Conservation (phyloP, 2,329 filamentous ascomycete genomes). For the Podosphaera fusca region DNA sequence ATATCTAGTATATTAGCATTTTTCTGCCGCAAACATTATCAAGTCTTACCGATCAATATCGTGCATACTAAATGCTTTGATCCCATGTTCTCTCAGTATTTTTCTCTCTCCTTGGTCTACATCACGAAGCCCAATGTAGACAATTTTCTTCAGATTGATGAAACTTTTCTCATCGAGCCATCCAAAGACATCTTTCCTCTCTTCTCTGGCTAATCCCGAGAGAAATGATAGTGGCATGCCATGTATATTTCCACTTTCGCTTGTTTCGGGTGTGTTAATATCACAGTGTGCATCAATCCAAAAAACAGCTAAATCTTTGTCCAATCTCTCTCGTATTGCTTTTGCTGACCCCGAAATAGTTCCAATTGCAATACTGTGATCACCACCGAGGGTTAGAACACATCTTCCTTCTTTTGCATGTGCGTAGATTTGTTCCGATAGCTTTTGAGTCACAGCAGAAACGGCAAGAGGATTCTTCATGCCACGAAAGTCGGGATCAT, state of each 20-base stretch:
- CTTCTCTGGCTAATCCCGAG: slow-evolving; percentile 59
- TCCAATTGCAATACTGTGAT: slow-evolving; percentile 91
- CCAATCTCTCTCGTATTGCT: slow-evolving; percentile 63
- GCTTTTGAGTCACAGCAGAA: slow-evolving; percentile 58
- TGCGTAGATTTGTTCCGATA: slow-evolving; percentile 67
- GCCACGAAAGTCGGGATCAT: slow-evolving; percentile 58
- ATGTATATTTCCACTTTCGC: slow-evolving; percentile 80
- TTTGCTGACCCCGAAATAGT: slow-evolving; percentile 72
- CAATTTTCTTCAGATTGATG: slow-evolving; percentile 57
- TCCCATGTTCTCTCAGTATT: slow-evolving; percentile 66
- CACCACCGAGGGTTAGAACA: slow-evolving; percentile 80
- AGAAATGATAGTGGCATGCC: slow-evolving; percentile 93
- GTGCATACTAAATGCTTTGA: slow-evolving; percentile 97
- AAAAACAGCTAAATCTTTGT: slow-evolving; percentile 73
- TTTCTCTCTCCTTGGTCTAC: slow-evolving; percentile 88
- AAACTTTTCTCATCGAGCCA: slow-evolving; percentile 60
- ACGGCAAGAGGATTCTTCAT: slow-evolving; percentile 91
- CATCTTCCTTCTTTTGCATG: slow-evolving; percentile 67
- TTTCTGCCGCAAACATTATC: neutral
- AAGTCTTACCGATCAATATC: slow-evolving; percentile 61
- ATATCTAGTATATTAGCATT: slow-evolving; percentile 28
- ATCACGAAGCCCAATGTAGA: slow-evolving; percentile 89
- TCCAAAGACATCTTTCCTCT: slow-evolving; percentile 60
- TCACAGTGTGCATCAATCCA: slow-evolving; percentile 98
- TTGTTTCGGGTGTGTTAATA: slow-evolving; percentile 88